Evolutionary conservation across 169 alveolate species (phyloP), one percentile per base, ranked within the genome.

Genomic region (Babesia gibsoni): DNA sequence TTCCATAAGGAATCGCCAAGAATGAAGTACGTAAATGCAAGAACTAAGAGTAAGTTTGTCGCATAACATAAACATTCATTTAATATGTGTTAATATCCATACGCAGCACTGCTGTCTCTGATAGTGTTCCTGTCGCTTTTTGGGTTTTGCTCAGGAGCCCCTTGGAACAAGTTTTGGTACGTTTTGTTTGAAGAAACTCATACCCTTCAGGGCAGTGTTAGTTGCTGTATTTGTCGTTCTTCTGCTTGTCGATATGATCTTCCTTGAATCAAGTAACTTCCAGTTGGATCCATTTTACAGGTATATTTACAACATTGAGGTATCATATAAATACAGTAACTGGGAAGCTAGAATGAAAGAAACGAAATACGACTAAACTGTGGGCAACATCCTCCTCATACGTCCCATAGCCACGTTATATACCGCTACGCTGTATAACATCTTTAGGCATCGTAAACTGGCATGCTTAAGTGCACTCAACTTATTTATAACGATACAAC

Each of bases 231-330:
- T 46, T n/a, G 14, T 30, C 29, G 3, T 49, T 12, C 20, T 77
- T 20, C 37, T 77, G 10, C 1, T 67, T 25, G 52, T 67, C 37
- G 86, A 77, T 45, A 27, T 77, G 6, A 20, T 77, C 23, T 77
- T 77, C 65, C 29, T 77, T n/a, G 36, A 80, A 22, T 43, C 86
- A 9, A 35, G 22, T 37, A n/a, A 37, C 39, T 63, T 77, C 49
- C 67, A 48, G 37, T 61, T 77, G 30, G 86, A 77, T 50, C 86
- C 86, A 12, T 77, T 77, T 29, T 77, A 77, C 67, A 77, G 81
- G 86, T 77, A 29, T 4, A 72, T 67, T 39, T 4, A 5, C n/a
- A 20, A 33, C 3, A 27, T 23, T 4, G 54, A n/a, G 20, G 16
- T 30, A 12, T 23, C 12, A 4, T 3, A 5, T 10, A 9, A 10